These are phyloP conservation scores for Rosa rugosa DNA, from an alignment of 306 rosid species.

Conservation along the genomic window DNA sequence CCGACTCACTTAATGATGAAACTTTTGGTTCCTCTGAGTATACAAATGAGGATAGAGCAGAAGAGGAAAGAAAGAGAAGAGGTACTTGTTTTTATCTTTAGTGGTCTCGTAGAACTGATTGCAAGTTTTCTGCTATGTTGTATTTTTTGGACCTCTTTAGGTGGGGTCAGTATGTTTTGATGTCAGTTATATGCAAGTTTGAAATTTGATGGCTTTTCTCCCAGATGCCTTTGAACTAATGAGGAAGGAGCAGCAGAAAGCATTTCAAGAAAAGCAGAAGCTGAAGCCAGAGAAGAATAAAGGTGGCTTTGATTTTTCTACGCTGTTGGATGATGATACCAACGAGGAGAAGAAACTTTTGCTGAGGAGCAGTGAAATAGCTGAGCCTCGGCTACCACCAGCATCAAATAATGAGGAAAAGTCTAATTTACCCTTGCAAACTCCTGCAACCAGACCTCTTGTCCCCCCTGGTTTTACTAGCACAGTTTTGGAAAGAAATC, in stretches of 20 bases:
- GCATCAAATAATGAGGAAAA: conserved; percentile 60
- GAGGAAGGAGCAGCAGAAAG: conserved; percentile 93
- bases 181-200: conserved; percentile 19
- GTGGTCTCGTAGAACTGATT: conserved; percentile 10
- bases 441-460: conserved; percentile 77
- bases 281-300: conserved; percentile 55
- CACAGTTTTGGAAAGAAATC: conserved; percentile 52
- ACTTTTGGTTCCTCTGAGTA: conserved; percentile 85
- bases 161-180: conserved; percentile 15
- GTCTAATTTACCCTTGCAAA: conserved; percentile 46
- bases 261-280: conserved; percentile 68
- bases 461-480: conserved; percentile 92
- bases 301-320: conserved; percentile 50
- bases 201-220: conserved; percentile 35
- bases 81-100: conserved; percentile 46
- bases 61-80: conserved; percentile 97
- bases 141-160: conserved; percentile 19
- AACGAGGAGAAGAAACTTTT: conserved; percentile 46
- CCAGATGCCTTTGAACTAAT: conserved; percentile 83
- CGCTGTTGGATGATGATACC: conserved; percentile 50
- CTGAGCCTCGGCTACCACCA: conserved; percentile 37
- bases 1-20: conserved; percentile 68
- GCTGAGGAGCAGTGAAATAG: conserved; percentile 47
- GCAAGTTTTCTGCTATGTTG: conserved; percentile 13
- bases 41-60: conserved; percentile 78